A percentile compares a stretch with the other conserved stretches of the same genome.
Conservation (phyloP, 495 filamentous ascomycete species). For the Cetradonia linearis region DNA sequence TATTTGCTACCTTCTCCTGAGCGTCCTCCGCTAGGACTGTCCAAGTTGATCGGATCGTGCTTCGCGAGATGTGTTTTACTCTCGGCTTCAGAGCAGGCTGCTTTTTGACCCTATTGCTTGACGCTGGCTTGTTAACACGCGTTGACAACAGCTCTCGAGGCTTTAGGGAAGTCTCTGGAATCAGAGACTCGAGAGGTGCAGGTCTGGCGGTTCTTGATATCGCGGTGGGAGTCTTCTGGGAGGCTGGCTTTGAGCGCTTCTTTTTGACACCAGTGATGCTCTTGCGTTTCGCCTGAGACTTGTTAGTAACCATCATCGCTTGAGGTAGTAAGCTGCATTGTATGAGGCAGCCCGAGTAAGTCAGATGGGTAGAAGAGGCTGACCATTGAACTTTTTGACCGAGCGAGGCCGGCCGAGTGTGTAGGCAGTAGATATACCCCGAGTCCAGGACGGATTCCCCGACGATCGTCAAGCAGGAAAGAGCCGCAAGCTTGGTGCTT, state of each 20-base stretch:
- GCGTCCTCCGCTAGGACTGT: constrained; percentile 41
- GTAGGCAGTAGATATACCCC: too few relatives aligned
- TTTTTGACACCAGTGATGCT: constrained; percentile 17
- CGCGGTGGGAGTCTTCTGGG: background rate
- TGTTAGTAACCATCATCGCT: background rate
- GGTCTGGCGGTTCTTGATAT: background rate
- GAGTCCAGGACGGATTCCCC: background rate
- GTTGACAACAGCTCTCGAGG: background rate
- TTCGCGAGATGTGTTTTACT: constrained; percentile 44
- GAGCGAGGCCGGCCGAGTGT: background rate
- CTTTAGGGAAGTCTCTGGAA: background rate
- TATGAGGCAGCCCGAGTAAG: background rate
- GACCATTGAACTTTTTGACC: background rate
- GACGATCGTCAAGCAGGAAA: background rate
- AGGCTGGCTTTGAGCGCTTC: constrained; percentile 5
- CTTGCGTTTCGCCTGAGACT: constrained; percentile 20
- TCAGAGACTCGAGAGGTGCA: background rate
- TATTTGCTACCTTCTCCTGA: constrained; percentile 42
- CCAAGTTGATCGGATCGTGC: constrained; percentile 51
- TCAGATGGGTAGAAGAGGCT: background rate
- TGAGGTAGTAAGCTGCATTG: background rate
- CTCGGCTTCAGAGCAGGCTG: constrained; percentile 28
- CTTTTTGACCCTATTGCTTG: constrained; percentile 2
- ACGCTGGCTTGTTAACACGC: background rate
- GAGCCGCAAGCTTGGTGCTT: background rate